Conservation (phyloP, 1,284 basidiomycete species). For the Porodaedalea pini region DNA sequence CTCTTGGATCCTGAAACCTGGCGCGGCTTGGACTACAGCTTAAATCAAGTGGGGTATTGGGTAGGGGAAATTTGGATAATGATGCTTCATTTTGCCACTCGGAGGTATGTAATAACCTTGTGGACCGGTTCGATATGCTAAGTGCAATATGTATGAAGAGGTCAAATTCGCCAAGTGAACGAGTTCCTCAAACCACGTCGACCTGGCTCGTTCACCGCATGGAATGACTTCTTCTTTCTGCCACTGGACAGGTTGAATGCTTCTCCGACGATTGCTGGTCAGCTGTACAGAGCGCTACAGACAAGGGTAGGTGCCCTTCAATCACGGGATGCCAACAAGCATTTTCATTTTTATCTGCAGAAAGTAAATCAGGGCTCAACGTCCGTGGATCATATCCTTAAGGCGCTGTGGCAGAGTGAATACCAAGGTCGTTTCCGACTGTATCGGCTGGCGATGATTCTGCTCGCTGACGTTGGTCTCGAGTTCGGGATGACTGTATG, state of each 20-base stretch:
- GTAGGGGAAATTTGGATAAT: constrained; percentile 73
- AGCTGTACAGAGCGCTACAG: constrained; percentile 59
- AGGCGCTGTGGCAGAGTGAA: constrained; percentile 73
- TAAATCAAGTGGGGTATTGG: constrained; percentile 66
- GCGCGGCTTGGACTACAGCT: constrained; percentile 48
- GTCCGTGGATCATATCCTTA: constrained; percentile 61
- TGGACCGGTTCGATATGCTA: constrained; percentile 4
- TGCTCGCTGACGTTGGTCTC: constrained; percentile 71
- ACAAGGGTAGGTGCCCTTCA: constrained; percentile 46
- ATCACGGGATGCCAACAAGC: constrained; percentile 6
- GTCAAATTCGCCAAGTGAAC: constrained; percentile 59
- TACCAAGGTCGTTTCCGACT: constrained; percentile 64
- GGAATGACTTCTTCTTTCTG: constrained; percentile 12
- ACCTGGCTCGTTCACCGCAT: constrained; percentile 32
- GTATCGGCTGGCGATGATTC: constrained; percentile 62
- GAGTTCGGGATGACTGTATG: constrained; percentile 72
- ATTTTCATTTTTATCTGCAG: constrained; percentile 25
- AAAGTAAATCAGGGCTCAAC: constrained; percentile 54
- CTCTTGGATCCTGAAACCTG: constrained; percentile 68
- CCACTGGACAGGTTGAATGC: constrained; percentile 25
- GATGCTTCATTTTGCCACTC: constrained; percentile 59
- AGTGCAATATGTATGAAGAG: constrained; percentile 34
- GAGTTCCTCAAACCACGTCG: constrained; percentile 61
- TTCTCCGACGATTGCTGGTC: constrained; percentile 54
- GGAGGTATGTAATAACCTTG: constrained; percentile 47